phyloP scores from a whole-genome alignment of 1,284 basidiomycete species.

The Cryptococcus sp. region DNA sequence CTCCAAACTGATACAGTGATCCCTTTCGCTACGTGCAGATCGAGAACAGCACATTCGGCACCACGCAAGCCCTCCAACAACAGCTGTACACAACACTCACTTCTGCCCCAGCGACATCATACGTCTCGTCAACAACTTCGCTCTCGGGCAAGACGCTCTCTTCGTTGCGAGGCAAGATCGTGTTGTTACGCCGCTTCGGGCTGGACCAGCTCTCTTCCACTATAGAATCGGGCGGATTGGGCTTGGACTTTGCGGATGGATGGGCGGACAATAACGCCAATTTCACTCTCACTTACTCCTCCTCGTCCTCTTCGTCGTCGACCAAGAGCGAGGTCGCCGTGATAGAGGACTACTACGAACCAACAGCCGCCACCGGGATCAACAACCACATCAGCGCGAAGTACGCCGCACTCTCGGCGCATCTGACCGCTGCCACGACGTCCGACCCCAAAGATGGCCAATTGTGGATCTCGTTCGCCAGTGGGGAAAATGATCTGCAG shows the following conservation, averaged over 20 bases:
- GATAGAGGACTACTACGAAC: slow-evolving; percentile 18
- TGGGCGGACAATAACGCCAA: slow-evolving; percentile 13
- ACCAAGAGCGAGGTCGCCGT: not conserved
- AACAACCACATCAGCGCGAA: slow-evolving; percentile 11
- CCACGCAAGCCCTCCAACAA: slow-evolving; percentile 2
- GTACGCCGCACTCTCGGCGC: slow-evolving; percentile 2
- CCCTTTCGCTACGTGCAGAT: not conserved
- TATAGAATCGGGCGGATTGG: not conserved
- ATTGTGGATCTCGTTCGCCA: slow-evolving; percentile 12
- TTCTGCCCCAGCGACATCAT: slow-evolving; percentile 4
- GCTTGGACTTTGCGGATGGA: slow-evolving; percentile 6
- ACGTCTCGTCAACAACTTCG: slow-evolving; percentile 11
- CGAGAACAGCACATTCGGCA: slow-evolving; percentile 15
- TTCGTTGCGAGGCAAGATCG: slow-evolving; percentile 13
- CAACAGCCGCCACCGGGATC: slow-evolving; percentile 1
- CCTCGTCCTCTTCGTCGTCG: not conserved
- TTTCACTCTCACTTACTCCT: slow-evolving; percentile 9
- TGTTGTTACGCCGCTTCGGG: slow-evolving; percentile 13
- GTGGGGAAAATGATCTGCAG: slow-evolving; percentile 6
- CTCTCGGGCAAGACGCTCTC: slow-evolving; percentile 6
- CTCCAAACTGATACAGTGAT: not conserved
- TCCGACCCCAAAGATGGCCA: slow-evolving; percentile 7
- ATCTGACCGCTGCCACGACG: slow-evolving; percentile 1
- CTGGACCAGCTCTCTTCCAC: slow-evolving; percentile 2
- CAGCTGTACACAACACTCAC: slow-evolving; percentile 10